phyloP scores from a whole-genome alignment of 2,329 filamentous ascomycete species.

The Arthrobotrys iridis region DNA sequence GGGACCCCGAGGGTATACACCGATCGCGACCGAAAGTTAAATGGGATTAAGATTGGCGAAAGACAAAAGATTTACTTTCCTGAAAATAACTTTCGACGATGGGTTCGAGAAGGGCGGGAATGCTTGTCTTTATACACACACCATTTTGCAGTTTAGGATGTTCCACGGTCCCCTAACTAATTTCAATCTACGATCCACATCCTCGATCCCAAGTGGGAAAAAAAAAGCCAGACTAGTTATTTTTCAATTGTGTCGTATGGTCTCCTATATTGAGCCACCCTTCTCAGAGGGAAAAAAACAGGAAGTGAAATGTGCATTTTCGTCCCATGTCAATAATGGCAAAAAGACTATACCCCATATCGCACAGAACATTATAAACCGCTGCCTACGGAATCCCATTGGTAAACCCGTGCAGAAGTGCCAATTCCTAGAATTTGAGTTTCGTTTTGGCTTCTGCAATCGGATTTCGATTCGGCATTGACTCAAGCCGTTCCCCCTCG shows the following conservation, averaged over 20 bases:
- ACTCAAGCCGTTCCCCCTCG: constrained; percentile 11
- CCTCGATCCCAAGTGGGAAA: neutral
- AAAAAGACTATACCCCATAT: constrained; percentile 43
- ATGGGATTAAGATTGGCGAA: constrained; percentile 18
- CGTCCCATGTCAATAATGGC: constrained; percentile 50
- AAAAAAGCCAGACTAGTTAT: neutral
- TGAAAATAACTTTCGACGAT: neutral
- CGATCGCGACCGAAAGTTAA: constrained; percentile 14
- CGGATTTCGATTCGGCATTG: neutral
- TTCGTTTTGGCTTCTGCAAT: constrained; percentile 28
- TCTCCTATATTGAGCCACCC: constrained; percentile 14
- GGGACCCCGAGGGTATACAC: constrained; percentile 5
- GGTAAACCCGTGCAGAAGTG: constrained; percentile 12
- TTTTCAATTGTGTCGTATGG: neutral
- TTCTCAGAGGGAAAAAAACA: neutral
- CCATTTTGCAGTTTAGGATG: neutral
- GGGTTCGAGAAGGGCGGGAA: neutral
- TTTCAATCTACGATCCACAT: neutral
- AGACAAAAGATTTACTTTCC: constrained; percentile 1
- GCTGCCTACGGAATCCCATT: constrained; percentile 16
- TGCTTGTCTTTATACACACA: constrained; percentile 17
- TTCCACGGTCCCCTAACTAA: neutral
- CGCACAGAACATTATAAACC: neutral
- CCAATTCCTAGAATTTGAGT: constrained; percentile 33
- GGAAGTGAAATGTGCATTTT: constrained; percentile 9